Percentiles rank a stretch among this genome's conserved stretches.
phyloP scores from a whole-genome alignment of 352 stramenopile genomes.

The Phytophthora europaea region DNA sequence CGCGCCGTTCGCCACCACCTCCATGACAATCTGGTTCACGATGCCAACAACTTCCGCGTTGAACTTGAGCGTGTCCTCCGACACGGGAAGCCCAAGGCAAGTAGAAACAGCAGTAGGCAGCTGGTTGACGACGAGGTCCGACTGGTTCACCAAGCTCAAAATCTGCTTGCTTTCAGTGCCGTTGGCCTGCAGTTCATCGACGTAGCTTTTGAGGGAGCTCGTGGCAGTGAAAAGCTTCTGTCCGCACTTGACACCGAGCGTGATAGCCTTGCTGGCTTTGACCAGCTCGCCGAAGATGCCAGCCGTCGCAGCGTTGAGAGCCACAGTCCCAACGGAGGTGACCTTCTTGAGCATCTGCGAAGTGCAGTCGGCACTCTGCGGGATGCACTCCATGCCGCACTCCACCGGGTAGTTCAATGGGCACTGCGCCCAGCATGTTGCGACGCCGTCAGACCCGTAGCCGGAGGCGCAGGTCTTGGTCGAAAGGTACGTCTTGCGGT shows the following conservation, averaged over 20 bases:
- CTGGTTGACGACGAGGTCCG: constrained; percentile 33
- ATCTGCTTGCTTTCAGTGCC: constrained; percentile 44
- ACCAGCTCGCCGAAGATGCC: constrained; percentile 64
- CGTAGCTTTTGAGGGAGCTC: constrained; percentile 47
- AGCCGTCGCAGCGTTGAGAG: constrained; percentile 52
- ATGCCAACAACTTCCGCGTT: constrained; percentile 36
- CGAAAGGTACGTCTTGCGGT: constrained; percentile 56
- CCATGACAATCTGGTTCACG: constrained; percentile 41
- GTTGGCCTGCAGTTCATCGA: constrained; percentile 41
- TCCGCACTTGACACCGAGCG: constrained; percentile 56
- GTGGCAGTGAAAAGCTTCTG: constrained; percentile 34
- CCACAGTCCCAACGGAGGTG: constrained; percentile 54
- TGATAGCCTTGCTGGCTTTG: constrained; percentile 45
- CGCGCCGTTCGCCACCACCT: constrained; percentile 39
- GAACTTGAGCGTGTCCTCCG: constrained; percentile 25
- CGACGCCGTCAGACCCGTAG: constrained; percentile 61
- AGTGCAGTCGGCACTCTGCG: constrained; percentile 67
- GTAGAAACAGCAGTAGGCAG: constrained; percentile 53
- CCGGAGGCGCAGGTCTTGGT: constrained; percentile 40
- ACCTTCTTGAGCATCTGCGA: constrained; percentile 56
- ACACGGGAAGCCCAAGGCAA: constrained; percentile 50
- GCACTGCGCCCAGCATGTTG: constrained; percentile 71
- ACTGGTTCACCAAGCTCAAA: constrained; percentile 47
- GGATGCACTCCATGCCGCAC: constrained; percentile 77
- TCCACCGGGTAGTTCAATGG: constrained; percentile 74